Base-by-base conservation (phyloP, 2,329 filamentous ascomycete species). In the Fusarium chlamydosporum region DNA sequence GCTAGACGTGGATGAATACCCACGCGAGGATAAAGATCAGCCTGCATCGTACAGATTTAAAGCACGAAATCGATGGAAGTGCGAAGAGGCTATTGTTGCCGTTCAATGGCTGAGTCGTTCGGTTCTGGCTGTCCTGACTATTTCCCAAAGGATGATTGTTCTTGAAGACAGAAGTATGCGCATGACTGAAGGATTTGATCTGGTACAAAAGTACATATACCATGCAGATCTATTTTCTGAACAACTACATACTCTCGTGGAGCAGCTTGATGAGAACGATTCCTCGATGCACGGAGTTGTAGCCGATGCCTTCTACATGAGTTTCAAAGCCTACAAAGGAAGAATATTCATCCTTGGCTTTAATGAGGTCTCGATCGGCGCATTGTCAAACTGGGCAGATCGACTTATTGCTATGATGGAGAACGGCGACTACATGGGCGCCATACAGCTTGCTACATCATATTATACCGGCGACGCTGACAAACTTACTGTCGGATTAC, bases 301-400 rank as follows among this genome's bases (percentile, higher is more conserved):
- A 47, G 95, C 95, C 9, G 96, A 99, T 83, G 96, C 94, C 0
- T 99, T 97, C 73, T 95, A 95, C 76, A 98, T 98, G 93, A 97
- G 95, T 79, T 95, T 98, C 80, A 93, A 92, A 75, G 88, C 93
- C 5, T 99, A 98, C 81, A 99, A 98, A 79, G 94, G 96, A 7
- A 88, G 95, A 31, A 84, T 97, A 35, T 99, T 99, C 75, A 82
- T 98, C 6, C 84, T 99, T 10, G 94, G 96, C n/a, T 94, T 95
- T 81, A 96, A 95, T 75, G 95, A 98, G 75, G 84, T 97, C 40
- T 93, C 93, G 1, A 92, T 98, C 47, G 96, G 96, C 3, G 92
- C 92, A 6, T 81, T 99, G 34, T 98, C 96, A 1, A 99, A 99
- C 72, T 99, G 96, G 96, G 95, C 96, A 4, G 96, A 99, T 78